These are phyloP conservation scores for Spergularia marina DNA, from an alignment of 148 eudicot genomes.

Conservation along the genomic window DNA sequence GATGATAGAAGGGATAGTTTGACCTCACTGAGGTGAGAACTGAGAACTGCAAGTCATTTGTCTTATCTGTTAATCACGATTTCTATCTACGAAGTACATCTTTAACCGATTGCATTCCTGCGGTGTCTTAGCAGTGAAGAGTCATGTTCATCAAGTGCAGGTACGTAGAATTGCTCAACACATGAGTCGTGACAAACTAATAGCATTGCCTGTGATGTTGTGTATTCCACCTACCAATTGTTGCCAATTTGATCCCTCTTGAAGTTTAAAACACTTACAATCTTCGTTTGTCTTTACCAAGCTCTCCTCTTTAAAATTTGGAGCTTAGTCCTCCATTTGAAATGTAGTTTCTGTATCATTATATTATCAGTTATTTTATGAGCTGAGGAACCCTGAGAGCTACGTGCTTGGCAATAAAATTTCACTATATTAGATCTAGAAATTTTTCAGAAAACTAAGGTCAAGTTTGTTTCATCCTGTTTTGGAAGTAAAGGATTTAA, in stretches of 20 bases:
- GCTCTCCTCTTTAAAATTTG: neutral
- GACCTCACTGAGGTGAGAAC: constrained; percentile 30
- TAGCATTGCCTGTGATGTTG: constrained; percentile 2
- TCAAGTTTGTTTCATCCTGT: neutral
- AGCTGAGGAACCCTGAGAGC: neutral
- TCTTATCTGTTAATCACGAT: neutral
- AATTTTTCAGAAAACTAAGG: constrained; percentile 6
- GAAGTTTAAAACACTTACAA: neutral
- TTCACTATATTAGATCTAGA: neutral
- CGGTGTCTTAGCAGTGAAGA: constrained; percentile 27
- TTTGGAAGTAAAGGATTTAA: neutral
- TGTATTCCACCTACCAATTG: neutral
- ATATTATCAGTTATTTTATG: neutral
- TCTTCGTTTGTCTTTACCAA: neutral
- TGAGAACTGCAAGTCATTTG: constrained; percentile 7
- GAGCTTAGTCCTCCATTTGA: neutral
- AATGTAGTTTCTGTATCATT: neutral
- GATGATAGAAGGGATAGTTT: constrained; percentile 18
- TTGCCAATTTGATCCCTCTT: neutral
- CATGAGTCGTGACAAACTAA: neutral
- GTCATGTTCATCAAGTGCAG: constrained; percentile 34
- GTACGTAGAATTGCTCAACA: constrained; percentile 16
- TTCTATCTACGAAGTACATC: neutral
- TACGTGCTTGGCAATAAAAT: neutral
- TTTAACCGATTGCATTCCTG: constrained; percentile 11